Percentiles rank a stretch among this genome's conserved stretches.
Evolutionary conservation across 495 filamentous ascomycete genomes (phyloP).

Genomic region (Rhizodiscina lignyota): DNA sequence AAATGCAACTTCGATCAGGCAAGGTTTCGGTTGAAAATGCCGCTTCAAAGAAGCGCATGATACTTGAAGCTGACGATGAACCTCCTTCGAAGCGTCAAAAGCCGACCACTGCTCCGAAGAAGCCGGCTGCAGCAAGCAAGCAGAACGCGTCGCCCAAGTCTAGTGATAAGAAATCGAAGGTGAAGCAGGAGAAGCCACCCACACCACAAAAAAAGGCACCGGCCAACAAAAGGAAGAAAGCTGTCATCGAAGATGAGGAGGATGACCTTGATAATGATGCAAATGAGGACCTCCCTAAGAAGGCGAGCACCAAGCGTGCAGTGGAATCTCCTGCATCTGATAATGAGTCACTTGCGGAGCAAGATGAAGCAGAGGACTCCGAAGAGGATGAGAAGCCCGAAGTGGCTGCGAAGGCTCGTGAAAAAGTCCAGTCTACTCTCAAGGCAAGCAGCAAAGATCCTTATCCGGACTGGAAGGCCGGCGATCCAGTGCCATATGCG

Average conservation of each 20-base stretch:
- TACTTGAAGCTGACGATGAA: too few relatives aligned
- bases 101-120: too few relatives aligned
- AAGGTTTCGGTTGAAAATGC: too few relatives aligned
- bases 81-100: too few relatives aligned
- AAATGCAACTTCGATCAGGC: too few relatives aligned
- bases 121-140: too few relatives aligned
- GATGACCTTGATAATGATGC: background rate
- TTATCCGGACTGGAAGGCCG: slow-evolving; percentile 86
- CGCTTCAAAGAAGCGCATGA: too few relatives aligned
- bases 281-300: background rate
- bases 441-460: slow-evolving; percentile 52
- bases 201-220: too few relatives aligned
- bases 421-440: slow-evolving; percentile 70
- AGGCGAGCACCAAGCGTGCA: background rate
- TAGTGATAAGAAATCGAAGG: too few relatives aligned
- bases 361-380: slow-evolving; percentile 10
- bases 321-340: slow-evolving; percentile 3
- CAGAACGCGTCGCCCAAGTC: too few relatives aligned
- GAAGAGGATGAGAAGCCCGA: slow-evolving; percentile 59
- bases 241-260: slow-evolving; percentile 14
- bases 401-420: slow-evolving; percentile 54
- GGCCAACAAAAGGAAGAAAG: slow-evolving; percentile 17
- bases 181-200: too few relatives aligned
- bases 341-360: slow-evolving; percentile 13
- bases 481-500: slow-evolving; percentile 82